Evolutionary conservation across 2,329 filamentous ascomycete species (phyloP), one percentile per base, ranked within the genome.

Genomic region (Blastomyces parvus): DNA sequence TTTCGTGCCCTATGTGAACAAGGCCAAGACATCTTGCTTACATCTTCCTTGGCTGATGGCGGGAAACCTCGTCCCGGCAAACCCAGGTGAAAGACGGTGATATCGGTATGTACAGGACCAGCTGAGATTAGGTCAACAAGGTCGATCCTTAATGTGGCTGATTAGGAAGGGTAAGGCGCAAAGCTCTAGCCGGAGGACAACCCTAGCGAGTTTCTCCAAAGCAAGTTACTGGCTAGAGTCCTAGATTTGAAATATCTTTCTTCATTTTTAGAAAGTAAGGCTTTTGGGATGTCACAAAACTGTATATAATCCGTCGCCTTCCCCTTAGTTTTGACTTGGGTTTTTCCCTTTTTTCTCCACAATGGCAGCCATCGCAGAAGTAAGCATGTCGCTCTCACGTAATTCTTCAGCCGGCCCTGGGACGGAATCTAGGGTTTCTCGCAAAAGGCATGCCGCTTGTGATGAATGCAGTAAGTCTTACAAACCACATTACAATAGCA

Each of bases 381-480:
- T 44, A 27, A 64, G 64, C 22, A 67, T 65, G 66, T 55, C 60
- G 3, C 38, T 44, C 30, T 46, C 48, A 46, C 64, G 52, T 59
- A 64, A 65, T 46, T 52, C 59, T 22, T 58, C 56, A 57, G 57
- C 66, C 58, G 62, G 60, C 53, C 69, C 66, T 58, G 22, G 13
- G n/a, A 33, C 60, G 33, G 62, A 59, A 55, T 40, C 57, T 33
- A 59, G 62, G 22, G 27, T 44, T 22, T 27, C 48, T 19, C 66
- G 70, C n/a, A 80, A 80, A 63, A 72, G 74, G 67, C 78, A 80
- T 70, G 72, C 78, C 46, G 79, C 79, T 55, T 81, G 79, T 67
- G 79, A 81, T 67, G 79, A 80, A 66, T 81, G 79, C 67, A 74
- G 79, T 81, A 75, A 66, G 78, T 69, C 33, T 44, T 19, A 27